Percentiles rank a stretch among this genome's conserved stretches.
phyloP scores from a whole-genome alignment of 345 rosid species.

The Citrus trifoliata region DNA sequence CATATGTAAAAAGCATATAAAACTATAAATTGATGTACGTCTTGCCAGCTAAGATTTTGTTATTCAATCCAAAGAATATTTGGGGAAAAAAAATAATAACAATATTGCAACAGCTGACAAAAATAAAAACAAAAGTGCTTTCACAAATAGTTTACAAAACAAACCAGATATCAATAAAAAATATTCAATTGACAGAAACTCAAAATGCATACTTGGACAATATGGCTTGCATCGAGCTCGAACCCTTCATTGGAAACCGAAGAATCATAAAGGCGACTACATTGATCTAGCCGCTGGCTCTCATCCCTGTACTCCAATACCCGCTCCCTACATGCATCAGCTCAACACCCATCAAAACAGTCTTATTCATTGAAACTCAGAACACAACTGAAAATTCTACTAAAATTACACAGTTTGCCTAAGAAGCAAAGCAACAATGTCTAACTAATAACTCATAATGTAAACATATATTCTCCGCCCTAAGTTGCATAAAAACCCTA shows the following conservation, averaged over 20 bases:
- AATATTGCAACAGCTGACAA: not conserved
- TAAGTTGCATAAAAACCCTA: not conserved
- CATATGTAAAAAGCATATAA: not conserved
- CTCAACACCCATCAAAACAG: conserved; percentile 11
- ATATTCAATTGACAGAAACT: not conserved
- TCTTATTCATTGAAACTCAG: not conserved
- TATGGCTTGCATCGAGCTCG: conserved; percentile 82
- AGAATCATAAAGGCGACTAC: conserved; percentile 92
- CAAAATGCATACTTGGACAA: conserved; percentile 69
- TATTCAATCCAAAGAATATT: not conserved
- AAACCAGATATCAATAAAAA: not conserved
- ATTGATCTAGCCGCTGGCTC: conserved; percentile 89
- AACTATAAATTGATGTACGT: not conserved
- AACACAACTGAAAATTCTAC: conserved; percentile 5
- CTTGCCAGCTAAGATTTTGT: not conserved
- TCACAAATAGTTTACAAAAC: not conserved
- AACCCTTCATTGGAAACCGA: conserved; percentile 85
- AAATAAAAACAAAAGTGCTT: not conserved
- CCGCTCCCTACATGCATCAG: conserved; percentile 54
- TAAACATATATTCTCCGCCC: not conserved
- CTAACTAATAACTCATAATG: not conserved
- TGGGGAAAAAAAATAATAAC: not conserved
- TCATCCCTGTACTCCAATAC: conserved; percentile 79
- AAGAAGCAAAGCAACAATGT: not conserved
- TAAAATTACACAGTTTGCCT: not conserved